phyloP scores from a whole-genome alignment of 805 yeast genomes.

The Ogataea zsoltii region DNA sequence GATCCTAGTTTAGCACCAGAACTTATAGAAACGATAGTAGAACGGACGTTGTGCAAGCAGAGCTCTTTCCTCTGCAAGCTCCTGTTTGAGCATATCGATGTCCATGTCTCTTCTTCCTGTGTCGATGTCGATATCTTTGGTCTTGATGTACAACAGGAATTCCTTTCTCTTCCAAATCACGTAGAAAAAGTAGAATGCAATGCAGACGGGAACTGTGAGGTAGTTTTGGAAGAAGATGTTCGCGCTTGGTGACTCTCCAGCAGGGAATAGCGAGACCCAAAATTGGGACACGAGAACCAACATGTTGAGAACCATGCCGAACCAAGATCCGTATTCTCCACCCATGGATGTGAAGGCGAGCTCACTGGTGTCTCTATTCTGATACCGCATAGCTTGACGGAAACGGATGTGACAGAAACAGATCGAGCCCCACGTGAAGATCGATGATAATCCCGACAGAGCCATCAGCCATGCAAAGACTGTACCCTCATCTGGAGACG shows the following conservation, averaged over 20 bases:
- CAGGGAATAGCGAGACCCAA: slow-evolving; percentile 78
- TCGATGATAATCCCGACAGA: slow-evolving; percentile 70
- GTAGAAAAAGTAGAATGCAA: slow-evolving; percentile 44
- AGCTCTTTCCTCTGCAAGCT: slow-evolving; percentile 56
- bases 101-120: slow-evolving; percentile 63
- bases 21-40: slow-evolving; percentile 48
- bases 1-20: slow-evolving; percentile 47
- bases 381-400: slow-evolving; percentile 61
- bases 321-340: slow-evolving; percentile 66
- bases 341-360: slow-evolving; percentile 62
- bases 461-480: slow-evolving; percentile 76
- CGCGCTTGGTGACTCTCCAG: slow-evolving; percentile 52
- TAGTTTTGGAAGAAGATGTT: slow-evolving; percentile 60
- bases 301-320: slow-evolving; percentile 56
- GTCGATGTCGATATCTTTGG: slow-evolving; percentile 55
- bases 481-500: slow-evolving; percentile 50
- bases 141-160: slow-evolving; percentile 45
- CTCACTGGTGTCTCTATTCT: slow-evolving; percentile 67
- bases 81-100: slow-evolving; percentile 52
- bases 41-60: slow-evolving; percentile 44
- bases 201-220: slow-evolving; percentile 60
- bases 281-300: slow-evolving; percentile 71
- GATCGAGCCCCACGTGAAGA: slow-evolving; percentile 77
- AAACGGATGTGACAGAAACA: slow-evolving; percentile 67
- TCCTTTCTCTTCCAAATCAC: slow-evolving; percentile 40